phyloP scores from a whole-genome alignment of 305 asterid genomes.

The Fraxinus latifolia region DNA sequence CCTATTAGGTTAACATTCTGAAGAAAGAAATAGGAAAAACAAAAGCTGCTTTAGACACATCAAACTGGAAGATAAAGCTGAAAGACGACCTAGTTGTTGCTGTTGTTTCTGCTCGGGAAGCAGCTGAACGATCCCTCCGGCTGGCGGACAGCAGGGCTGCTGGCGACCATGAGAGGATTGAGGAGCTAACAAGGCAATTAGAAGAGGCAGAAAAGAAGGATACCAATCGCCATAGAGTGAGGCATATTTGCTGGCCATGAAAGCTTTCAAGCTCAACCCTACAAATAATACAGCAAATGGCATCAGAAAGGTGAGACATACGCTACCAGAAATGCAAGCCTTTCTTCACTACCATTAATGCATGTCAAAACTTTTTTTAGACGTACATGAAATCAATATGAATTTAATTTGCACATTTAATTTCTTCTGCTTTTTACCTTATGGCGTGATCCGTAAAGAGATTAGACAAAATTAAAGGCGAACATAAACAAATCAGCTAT shows the following conservation, averaged over 20 bases:
- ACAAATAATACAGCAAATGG: conserved; percentile 17
- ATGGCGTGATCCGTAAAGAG: not conserved
- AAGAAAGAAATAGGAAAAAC: conserved; percentile 26
- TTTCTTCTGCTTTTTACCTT: not conserved
- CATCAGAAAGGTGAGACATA: conserved; percentile 13
- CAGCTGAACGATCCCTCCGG: conserved; percentile 36
- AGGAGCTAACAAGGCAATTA: conserved; percentile 28
- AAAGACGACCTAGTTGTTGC: conserved; percentile 30
- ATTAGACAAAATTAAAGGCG: not conserved
- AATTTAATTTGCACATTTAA: not conserved
- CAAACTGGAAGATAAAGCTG: conserved; percentile 26
- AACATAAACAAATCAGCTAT: not conserved
- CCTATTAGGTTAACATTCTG: conserved; percentile 24
- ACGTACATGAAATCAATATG: not conserved
- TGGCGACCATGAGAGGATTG: conserved; percentile 21
- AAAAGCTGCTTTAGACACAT: conserved; percentile 22
- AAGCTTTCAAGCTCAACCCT: conserved; percentile 21
- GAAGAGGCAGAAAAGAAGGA: conserved; percentile 30
- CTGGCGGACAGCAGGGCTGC: conserved; percentile 30
- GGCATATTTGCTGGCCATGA: conserved; percentile 33
- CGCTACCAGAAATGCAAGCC: conserved; percentile 36
- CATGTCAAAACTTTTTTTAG: not conserved
- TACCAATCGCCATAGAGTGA: conserved; percentile 14
- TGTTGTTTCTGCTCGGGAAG: conserved; percentile 28
- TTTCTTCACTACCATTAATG: conserved; percentile 9